A percentile compares a stretch with the other conserved stretches of the same genome.
phyloP scores from a whole-genome alignment of 2,329 filamentous ascomycete genomes.

The Periconia sp. region DNA sequence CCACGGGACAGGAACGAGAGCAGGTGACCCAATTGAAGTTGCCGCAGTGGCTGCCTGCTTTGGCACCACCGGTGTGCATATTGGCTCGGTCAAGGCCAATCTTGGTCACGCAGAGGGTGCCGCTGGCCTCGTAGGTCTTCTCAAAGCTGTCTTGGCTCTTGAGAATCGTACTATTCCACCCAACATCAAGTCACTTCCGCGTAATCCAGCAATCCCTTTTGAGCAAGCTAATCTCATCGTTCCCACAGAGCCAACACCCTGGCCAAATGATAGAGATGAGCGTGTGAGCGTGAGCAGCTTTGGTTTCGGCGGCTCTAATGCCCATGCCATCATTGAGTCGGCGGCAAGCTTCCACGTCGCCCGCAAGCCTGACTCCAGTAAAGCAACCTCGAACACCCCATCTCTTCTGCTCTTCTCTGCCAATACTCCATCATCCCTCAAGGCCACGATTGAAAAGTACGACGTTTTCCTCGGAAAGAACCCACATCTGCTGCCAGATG shows the following conservation, averaged over 20 bases:
- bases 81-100: constrained; percentile 34
- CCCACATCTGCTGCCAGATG: not conserved
- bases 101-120: constrained; percentile 29
- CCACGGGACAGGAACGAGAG: constrained; percentile 53
- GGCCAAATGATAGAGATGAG: constrained; percentile 1
- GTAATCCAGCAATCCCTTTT: constrained; percentile 21
- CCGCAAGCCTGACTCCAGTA: not conserved
- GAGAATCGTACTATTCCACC: constrained; percentile 37
- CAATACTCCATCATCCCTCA: no score
- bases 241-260: constrained; percentile 9
- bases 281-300: constrained; percentile 8
- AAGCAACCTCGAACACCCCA: not conserved
- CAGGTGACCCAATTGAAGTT: constrained; percentile 42
- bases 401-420: no score
- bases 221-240: constrained; percentile 11
- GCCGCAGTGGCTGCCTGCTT: constrained; percentile 17
- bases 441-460: no score
- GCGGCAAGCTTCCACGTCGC: not conserved
- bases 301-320: constrained; percentile 10
- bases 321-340: constrained; percentile 15
- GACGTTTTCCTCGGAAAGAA: no score
- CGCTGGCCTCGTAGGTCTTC: constrained; percentile 33
- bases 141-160: constrained; percentile 43
- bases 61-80: constrained; percentile 18
- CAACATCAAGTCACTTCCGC: constrained; percentile 20